Evolutionary conservation across 2,329 filamentous ascomycete species (phyloP).

Genomic region (Pezicula carpinea): DNA sequence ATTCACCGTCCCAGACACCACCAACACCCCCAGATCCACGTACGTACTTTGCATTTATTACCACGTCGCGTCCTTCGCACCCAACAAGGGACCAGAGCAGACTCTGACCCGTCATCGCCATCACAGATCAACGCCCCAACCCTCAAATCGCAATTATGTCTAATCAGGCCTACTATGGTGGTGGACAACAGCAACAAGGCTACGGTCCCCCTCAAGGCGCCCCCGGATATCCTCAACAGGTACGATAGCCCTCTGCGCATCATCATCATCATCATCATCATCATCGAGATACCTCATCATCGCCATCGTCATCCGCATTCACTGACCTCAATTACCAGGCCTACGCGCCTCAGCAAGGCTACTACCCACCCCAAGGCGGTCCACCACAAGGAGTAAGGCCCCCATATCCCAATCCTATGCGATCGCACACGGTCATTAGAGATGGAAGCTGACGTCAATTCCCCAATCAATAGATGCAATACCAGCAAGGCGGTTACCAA

Average conservation of each 20-base stretch:
- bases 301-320: background rate
- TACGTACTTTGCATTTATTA: too few relatives aligned
- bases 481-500: slow-evolving; percentile 38
- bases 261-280: too few relatives aligned
- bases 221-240: slow-evolving; percentile 13
- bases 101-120: background rate
- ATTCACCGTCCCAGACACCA: too few relatives aligned
- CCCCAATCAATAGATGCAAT: slow-evolving; percentile 39
- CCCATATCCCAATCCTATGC: background rate
- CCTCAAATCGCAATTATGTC: slow-evolving; percentile 6
- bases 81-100: background rate
- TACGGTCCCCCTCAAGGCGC: slow-evolving; percentile 13
- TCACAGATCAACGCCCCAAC: background rate
- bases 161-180: slow-evolving; percentile 35
- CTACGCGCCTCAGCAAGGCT: slow-evolving; percentile 11
- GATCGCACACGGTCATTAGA: background rate
- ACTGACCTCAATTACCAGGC: slow-evolving; percentile 3
- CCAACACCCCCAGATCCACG: too few relatives aligned
- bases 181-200: slow-evolving; percentile 5
- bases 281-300: slow-evolving; percentile 5
- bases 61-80: too few relatives aligned
- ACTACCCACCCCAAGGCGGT: slow-evolving; percentile 11
- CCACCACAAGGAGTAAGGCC: slow-evolving; percentile 10
- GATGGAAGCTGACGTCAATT: slow-evolving; percentile 16
- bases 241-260: slow-evolving; percentile 5